Base-by-base conservation (phyloP, 176 grass and related monocot genomes). In the Carex scoparia region DNA sequence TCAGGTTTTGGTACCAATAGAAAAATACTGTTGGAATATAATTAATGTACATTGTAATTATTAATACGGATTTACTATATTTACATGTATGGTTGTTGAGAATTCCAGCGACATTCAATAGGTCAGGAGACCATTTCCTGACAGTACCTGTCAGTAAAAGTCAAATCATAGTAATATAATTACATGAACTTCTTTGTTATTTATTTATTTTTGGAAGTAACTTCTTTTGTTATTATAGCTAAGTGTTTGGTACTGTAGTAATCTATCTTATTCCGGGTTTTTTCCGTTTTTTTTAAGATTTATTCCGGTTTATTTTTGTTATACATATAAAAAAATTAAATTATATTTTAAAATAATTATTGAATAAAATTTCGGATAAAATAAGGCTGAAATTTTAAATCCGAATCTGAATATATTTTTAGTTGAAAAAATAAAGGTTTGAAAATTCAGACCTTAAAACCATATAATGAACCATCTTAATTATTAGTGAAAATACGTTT, bases 31-130 rank as follows among this genome's bases (percentile, higher is more conserved):
- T 9, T 49, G 46, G 46, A 49, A 49, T 40, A 49, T 49, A 63
- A 10, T 7, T 46, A 46, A 46, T 46, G 19, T 72, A 14, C 44
- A 71, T 16, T 72, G 69, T 19, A 46, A 19, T 46, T 23, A 32
- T 78, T 78, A 78, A 32, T 78, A 56, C 15, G 48, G 31, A 56
- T 56, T 78, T 78, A 78, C 73, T 78, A 54, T 10, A 32, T 32
- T 27, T 5, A 28, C 10, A 28, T 23, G 27, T 75, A 2, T 33
- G 48, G 73, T 78, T 56, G 73, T 78, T 78, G 49, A 56, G 73
- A 78, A 14, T 33, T 57, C 49, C 49, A 78, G 73, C 12, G 12
- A 27, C 53, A 78, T 77, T 77, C 0, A 56, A 56, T 77, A 54
- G 9, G 3, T 76, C 23, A 76, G 4, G 46, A 76, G 4, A 30